Conservation (phyloP, 768 basidiomycete species). For the Russula earlei region DNA sequence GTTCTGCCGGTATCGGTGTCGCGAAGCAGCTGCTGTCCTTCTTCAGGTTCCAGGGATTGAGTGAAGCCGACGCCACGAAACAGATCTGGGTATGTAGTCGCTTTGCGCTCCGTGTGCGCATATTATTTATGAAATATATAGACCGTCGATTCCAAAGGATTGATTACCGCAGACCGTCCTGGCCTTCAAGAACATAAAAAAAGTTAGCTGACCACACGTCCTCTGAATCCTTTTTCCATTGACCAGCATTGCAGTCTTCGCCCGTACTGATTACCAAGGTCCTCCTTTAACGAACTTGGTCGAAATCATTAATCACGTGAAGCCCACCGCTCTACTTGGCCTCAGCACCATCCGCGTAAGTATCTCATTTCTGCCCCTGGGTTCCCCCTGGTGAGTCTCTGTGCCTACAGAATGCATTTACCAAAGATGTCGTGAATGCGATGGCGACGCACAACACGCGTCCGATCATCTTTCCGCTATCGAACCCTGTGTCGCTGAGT, state of each 20-base stretch:
- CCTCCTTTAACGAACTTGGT: constrained; percentile 68
- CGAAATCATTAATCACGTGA: constrained; percentile 71
- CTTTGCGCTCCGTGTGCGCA: neutral
- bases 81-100: constrained; percentile 54
- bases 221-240: neutral
- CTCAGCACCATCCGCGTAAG: constrained; percentile 69
- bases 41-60: constrained; percentile 73
- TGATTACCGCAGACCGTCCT: constrained; percentile 68
- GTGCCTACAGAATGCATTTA: constrained; percentile 57
- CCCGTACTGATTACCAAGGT: constrained; percentile 70
- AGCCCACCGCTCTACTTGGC: constrained; percentile 83
- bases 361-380: constrained; percentile 6
- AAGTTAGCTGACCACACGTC: constrained; percentile 34
- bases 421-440: constrained; percentile 52
- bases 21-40: constrained; percentile 83
- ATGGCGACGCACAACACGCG: constrained; percentile 78
- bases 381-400: constrained; percentile 7
- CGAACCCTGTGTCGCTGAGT: constrained; percentile 75
- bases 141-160: constrained; percentile 72
- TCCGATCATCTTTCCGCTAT: constrained; percentile 89
- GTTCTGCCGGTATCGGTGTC: constrained; percentile 88
- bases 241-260: constrained; percentile 48
- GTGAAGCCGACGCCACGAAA: constrained; percentile 63
- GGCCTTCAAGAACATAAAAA: constrained; percentile 75
- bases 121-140: neutral